Percentiles rank a stretch among this genome's conserved stretches.
Conservation (phyloP, 352 stramenopile genomes). For the Globisporangium canariense region DNA sequence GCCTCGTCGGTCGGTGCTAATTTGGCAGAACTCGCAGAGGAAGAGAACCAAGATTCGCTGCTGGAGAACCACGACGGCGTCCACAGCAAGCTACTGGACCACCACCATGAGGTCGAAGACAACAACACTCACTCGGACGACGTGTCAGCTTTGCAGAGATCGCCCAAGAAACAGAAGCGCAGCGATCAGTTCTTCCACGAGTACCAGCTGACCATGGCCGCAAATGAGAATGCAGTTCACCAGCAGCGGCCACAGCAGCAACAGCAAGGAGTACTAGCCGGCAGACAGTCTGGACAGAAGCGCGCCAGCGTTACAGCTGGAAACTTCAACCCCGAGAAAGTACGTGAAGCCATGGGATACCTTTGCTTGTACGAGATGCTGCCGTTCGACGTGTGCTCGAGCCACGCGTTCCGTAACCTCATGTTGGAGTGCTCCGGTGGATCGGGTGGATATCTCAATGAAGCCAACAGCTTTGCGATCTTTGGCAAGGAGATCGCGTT, state of each 20-base stretch:
- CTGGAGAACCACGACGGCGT: slow-evolving; percentile 6
- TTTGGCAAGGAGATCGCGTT: slow-evolving; percentile 45
- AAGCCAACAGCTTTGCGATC: slow-evolving; percentile 36
- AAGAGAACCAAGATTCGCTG: not conserved
- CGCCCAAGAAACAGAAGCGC: slow-evolving; percentile 38
- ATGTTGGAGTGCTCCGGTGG: slow-evolving; percentile 52
- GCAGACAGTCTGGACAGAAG: not conserved
- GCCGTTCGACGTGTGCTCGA: slow-evolving; percentile 64
- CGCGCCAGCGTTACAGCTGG: not conserved
- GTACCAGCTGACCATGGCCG: slow-evolving; percentile 18
- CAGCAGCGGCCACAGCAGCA: slow-evolving; percentile 18
- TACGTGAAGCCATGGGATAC: slow-evolving; percentile 55
- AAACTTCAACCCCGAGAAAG: slow-evolving; percentile 45
- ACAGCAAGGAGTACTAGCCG: not conserved
- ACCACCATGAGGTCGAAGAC: slow-evolving; percentile 4
- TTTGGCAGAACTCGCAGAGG: slow-evolving; percentile 12
- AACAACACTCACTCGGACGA: slow-evolving; percentile 12
- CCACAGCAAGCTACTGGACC: slow-evolving; percentile 24
- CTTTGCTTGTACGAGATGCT: slow-evolving; percentile 69
- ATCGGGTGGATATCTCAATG: slow-evolving; percentile 28
- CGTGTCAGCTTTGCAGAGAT: not conserved
- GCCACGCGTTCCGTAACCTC: slow-evolving; percentile 50
- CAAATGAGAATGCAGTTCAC: not conserved
- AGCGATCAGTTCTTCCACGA: slow-evolving; percentile 42
- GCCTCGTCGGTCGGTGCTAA: not conserved